Evolutionary conservation across 2,329 filamentous ascomycete species (phyloP).

Genomic region (Daldinia sp.): DNA sequence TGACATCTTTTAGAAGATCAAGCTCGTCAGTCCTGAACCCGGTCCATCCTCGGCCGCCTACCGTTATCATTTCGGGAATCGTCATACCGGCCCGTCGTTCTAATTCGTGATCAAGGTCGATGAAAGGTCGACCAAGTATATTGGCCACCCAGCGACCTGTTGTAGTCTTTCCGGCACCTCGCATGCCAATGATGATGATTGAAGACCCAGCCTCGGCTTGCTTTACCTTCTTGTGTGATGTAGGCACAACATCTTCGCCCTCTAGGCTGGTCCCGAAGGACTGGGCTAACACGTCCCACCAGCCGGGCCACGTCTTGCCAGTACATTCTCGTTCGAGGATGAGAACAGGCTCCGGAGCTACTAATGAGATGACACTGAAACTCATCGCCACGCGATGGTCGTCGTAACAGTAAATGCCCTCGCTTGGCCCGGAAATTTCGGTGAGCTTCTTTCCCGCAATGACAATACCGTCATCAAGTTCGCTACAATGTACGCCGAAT

Average conservation of each 20-base stretch:
- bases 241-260: slow-evolving; percentile 68
- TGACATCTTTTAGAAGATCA: slow-evolving; percentile 73
- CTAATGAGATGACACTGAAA: slow-evolving; percentile 86
- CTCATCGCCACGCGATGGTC: slow-evolving; percentile 99
- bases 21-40: slow-evolving; percentile 85
- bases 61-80: slow-evolving; percentile 86
- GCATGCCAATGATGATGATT: slow-evolving; percentile 96
- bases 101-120: slow-evolving; percentile 89
- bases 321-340: slow-evolving; percentile 92
- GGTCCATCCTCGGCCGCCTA: slow-evolving; percentile 76
- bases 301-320: slow-evolving; percentile 98
- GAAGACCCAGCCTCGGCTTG: slow-evolving; percentile 64
- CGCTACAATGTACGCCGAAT: slow-evolving; percentile 85
- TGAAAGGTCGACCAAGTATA: slow-evolving; percentile 76
- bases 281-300: slow-evolving; percentile 90
- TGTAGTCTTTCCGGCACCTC: slow-evolving; percentile 95
- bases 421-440: slow-evolving; percentile 63
- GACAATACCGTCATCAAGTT: slow-evolving; percentile 95
- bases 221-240: slow-evolving; percentile 45
- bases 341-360: slow-evolving; percentile 74
- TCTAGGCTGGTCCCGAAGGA: slow-evolving; percentile 80
- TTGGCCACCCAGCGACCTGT: slow-evolving; percentile 85
- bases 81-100: slow-evolving; percentile 76
- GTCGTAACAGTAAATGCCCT: slow-evolving; percentile 89
- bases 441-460: slow-evolving; percentile 62